phyloP scores from a whole-genome alignment of 2,329 filamentous ascomycete genomes.

The Colletotrichum kahawae region DNA sequence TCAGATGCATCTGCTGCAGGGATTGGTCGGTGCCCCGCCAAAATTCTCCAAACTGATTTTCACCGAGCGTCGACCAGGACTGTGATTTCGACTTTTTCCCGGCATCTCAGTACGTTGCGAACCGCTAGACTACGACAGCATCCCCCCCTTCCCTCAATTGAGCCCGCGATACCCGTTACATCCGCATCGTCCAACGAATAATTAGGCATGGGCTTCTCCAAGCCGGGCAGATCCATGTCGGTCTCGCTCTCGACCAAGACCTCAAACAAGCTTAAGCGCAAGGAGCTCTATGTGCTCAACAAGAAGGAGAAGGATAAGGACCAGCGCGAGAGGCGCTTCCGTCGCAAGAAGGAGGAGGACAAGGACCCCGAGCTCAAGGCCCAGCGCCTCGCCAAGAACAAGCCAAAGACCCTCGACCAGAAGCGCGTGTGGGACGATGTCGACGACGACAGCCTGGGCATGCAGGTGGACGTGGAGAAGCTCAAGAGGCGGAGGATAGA shows the following conservation, averaged over 20 bases:
- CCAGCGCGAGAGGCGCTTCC: slow-evolving; percentile 78
- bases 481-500: slow-evolving; percentile 62
- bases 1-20: slow-evolving; percentile 16
- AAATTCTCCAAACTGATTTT: slow-evolving; percentile 22
- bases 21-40: slow-evolving; percentile 23
- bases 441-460: slow-evolving; percentile 62
- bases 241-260: slow-evolving; percentile 49
- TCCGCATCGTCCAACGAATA: rapidly evolving
- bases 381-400: slow-evolving; percentile 77
- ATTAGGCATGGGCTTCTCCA: slow-evolving; percentile 21
- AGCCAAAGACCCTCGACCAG: slow-evolving; percentile 80
- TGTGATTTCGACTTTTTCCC: neutral
- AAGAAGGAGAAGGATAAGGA: slow-evolving; percentile 79
- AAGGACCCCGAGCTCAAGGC: slow-evolving; percentile 79
- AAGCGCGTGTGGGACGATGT: slow-evolving; percentile 91
- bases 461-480: slow-evolving; percentile 63
- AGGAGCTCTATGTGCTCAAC: slow-evolving; percentile 78
- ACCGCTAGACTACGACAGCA: neutral
- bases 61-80: neutral
- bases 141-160: neutral
- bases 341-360: slow-evolving; percentile 82
- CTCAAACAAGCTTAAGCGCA: slow-evolving; percentile 80
- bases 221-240: slow-evolving; percentile 26
- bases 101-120: neutral
- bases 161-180: neutral